Base-by-base conservation (phyloP, 305 asterid species). In the Fraxinus baroniana region DNA sequence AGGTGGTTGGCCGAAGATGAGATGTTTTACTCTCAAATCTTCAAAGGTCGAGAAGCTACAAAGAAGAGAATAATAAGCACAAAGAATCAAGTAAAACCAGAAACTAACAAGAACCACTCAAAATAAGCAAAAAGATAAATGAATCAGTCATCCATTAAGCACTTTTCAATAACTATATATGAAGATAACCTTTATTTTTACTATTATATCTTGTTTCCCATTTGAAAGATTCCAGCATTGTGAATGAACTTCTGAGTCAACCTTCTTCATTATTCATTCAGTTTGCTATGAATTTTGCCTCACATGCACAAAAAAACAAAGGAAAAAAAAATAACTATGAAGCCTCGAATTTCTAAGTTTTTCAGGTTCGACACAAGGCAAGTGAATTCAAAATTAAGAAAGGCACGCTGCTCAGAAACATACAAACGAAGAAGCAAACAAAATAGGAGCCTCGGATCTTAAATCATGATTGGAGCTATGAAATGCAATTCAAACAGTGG, bases 1-100 rank as follows among this genome's bases (percentile, higher is more conserved):
- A 12, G 24, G 72, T 24, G 33, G 55, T 46, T 46, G 22, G 62
- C 62, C 8, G 62, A 52, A 17, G 62, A 52, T 17, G 22, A 17
- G 62, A 52, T 52, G 62, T 17, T 52, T 52, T 85, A 74, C 82
- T 18, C 64, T 84, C 85, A 85, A 83, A 83, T 49, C 84, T 78
- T 77, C 75, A 87, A 86, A 84, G 87, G 87, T 33, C 85, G 71
- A 87, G 87, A 87, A 80, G 89, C 85, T 80, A 44, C 82, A 83
- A 82, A 81, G 87, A 83, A 57, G 89, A 84, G 88, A 86, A 83
- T 84, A 74, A 87, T 64, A 83, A 28, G 41, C 75, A 87, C 66
- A 80, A 60, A 83, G 95, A 87, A 90, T 91, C 89, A 79, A 81
- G 84, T 68, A 80, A 72, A 62, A 81, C 39, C 39, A 71, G 20